Evolutionary conservation across 495 filamentous ascomycete genomes (phyloP), one percentile per base, ranked within the genome.

Genomic region (Neurospora sp.): DNA sequence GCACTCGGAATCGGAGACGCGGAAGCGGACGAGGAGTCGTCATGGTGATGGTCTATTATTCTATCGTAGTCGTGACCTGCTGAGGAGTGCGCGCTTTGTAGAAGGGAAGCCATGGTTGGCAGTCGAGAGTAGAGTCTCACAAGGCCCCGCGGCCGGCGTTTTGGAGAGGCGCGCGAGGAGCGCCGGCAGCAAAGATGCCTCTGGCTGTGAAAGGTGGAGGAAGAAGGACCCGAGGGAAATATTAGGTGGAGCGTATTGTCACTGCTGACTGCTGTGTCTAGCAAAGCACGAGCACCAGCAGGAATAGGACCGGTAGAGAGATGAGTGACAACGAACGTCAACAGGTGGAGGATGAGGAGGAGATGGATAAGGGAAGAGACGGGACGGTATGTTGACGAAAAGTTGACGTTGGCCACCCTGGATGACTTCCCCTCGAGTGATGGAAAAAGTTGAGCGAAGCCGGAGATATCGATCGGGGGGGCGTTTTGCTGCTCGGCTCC

Each of bases 1-100:
- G 53, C 78, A 37, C 77, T 65, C 10, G 75, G 72, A 1, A 72
- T 78, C 4, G 79, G 75, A 35, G 78, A 61, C 73, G 77, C 79
- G 10, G 76, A 77, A n/a, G 71, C 68, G 75, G 39, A 69, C 22
- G 70, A 31, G 65, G 69, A 39, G 20, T 40, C 16, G 27, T 65
- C 53, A 35, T 65, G 8, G 18, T 68, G 69, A 44, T 73, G 71
- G 39, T 70, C 39, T 53, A 68, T 20, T 73, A 75, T 70, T 38
- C 73, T 73, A 71, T 79, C 72, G 61, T 75, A 74, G 71, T 76
- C 69, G 44, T 78, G 76, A 9, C 73, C 74, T 6, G 41, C 68
- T 0, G 47, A 42, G 9, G 69, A 35, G 27, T 71, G 72, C 12
- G 69, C 39, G 69, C 71, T 27, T 16, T 41, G 44, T 45, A 71